phyloP scores from a whole-genome alignment of 805 yeast species.

The Pichia occidentalis region DNA sequence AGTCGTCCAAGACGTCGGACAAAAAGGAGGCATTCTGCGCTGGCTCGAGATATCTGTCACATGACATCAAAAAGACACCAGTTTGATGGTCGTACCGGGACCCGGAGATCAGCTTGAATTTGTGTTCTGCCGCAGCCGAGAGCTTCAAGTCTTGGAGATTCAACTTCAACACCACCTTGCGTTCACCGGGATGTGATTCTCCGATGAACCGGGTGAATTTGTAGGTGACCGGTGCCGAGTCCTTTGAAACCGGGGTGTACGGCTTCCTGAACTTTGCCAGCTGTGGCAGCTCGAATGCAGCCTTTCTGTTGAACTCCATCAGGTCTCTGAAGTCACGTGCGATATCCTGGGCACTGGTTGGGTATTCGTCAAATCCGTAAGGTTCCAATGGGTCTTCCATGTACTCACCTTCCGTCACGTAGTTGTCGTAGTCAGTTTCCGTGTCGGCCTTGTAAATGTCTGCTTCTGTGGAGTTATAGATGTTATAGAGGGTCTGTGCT shows the following conservation, averaged over 20 bases:
- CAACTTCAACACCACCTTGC: conserved; percentile 58
- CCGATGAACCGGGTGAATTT: conserved; percentile 70
- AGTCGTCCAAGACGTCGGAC: conserved; percentile 53
- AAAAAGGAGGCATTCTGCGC: conserved; percentile 79
- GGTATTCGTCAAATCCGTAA: conserved; percentile 59
- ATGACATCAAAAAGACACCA: conserved; percentile 58
- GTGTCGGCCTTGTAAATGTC: conserved; percentile 35
- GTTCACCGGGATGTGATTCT: conserved; percentile 62
- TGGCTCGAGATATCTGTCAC: conserved; percentile 62
- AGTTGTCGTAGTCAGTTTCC: conserved; percentile 36
- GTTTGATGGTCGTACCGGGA: conserved; percentile 61
- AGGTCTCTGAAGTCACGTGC: conserved; percentile 66
- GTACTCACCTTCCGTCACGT: conserved; percentile 30
- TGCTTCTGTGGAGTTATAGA: conserved; percentile 40
- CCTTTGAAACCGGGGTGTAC: conserved; percentile 44
- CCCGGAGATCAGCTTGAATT: conserved; percentile 73
- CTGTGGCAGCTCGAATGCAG: conserved; percentile 89
- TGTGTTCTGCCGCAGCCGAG: conserved; percentile 49
- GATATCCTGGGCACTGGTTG: conserved; percentile 64
- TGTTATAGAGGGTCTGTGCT: conserved; percentile 23
- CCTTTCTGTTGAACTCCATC: conserved; percentile 70
- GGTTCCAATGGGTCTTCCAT: conserved; percentile 28
- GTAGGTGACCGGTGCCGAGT: conserved; percentile 51
- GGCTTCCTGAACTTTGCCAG: conserved; percentile 68
- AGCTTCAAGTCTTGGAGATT: conserved; percentile 50